Conservation (phyloP, 148 eudicot genomes). For the Fagopyrum esculentum region DNA sequence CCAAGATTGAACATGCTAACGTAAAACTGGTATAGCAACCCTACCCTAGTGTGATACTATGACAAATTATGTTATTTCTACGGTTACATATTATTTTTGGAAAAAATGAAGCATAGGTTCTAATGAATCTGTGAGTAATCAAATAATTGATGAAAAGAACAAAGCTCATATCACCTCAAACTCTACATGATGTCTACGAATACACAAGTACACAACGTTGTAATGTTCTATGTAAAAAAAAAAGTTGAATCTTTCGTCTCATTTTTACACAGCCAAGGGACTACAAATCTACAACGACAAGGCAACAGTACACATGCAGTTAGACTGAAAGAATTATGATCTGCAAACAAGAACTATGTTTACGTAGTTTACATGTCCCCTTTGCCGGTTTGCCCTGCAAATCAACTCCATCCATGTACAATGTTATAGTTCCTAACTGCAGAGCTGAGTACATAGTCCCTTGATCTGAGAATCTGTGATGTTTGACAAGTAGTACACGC, state of each 20-base stretch:
- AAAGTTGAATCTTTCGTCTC: neutral
- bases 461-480: conserved; percentile 51
- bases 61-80: too few species aligned
- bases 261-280: conserved; percentile 7
- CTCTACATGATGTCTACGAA: neutral
- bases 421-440: conserved; percentile 19
- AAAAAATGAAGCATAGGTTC: too few species aligned
- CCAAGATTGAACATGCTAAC: too few species aligned
- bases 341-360: neutral
- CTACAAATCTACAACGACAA: neutral
- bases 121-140: too few species aligned
- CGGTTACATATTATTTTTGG: too few species aligned
- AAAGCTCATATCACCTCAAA: neutral
- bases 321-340: neutral
- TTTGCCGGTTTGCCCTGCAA: neutral
- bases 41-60: too few species aligned
- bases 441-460: conserved; percentile 57
- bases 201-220: neutral
- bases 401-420: neutral
- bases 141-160: neutral
- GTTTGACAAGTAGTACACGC: conserved; percentile 41
- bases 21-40: too few species aligned
- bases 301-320: neutral
- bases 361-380: neutral
- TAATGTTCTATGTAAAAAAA: neutral